Conservation (phyloP, 164 flowering plant genomes). For the Protea cynaroides region DNA sequence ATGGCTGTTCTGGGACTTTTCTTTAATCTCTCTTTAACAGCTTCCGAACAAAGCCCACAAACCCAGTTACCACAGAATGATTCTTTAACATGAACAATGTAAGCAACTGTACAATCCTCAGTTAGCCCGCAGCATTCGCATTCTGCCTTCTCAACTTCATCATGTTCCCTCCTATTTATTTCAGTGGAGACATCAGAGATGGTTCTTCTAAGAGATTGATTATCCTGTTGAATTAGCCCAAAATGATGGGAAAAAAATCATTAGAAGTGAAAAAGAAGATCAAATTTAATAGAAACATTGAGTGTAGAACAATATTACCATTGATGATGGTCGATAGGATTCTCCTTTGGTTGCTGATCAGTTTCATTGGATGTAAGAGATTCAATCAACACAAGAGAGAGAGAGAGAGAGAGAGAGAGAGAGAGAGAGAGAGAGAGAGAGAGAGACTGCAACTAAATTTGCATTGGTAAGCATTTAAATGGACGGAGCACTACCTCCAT, state of each 20-base stretch:
- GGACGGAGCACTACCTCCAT: no score
- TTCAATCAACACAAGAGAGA: not conserved
- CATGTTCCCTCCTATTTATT: conserved; percentile 5
- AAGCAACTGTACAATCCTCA: conserved; percentile 54
- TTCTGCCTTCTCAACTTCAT: conserved; percentile 26
- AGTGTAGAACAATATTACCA: no score
- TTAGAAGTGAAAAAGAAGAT: no score
- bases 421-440: no score
- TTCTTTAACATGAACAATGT: conserved; percentile 28
- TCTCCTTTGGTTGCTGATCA: not conserved
- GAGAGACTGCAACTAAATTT: no score
- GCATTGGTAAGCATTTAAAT: no score
- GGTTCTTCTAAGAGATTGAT: conserved; percentile 30
- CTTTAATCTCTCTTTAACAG: conserved; percentile 37
- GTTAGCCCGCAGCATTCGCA: conserved; percentile 57
- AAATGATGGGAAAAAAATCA: no score
- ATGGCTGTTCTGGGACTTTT: conserved; percentile 10
- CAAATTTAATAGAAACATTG: no score
- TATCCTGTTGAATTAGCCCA: conserved; percentile 15
- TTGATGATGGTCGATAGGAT: no score
- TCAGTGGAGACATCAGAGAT: conserved; percentile 31
- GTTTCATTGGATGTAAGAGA: not conserved
- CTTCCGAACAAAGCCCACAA: conserved; percentile 64
- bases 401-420: not conserved
- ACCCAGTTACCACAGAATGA: conserved; percentile 47